Evolutionary conservation across 164 flowering plant species (phyloP), one percentile per base, ranked within the genome.

Genomic region (Santalum album): DNA sequence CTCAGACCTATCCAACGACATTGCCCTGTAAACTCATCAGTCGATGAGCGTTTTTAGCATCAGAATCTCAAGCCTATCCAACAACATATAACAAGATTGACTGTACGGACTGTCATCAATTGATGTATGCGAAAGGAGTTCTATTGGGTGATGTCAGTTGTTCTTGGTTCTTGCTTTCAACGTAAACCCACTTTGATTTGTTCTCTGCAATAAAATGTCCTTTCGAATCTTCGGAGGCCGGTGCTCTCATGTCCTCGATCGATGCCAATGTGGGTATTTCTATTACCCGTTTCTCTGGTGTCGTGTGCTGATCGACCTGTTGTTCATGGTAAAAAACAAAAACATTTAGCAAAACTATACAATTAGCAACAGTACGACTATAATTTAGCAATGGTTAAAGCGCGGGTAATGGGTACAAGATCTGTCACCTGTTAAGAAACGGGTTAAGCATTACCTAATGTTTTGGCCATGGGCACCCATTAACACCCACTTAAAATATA

Each of bases 211-310:
- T 68, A 48, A 48, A 51, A 12, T 66, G 62, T 45, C 56, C 71
- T 51, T 6, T 20, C 25, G 58, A 49, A 45, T 66, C 56, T 42
- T 66, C 67, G 2, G 52, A 23, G 22, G 65, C 36, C 12, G 68
- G 61, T 44, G 80, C 68, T 57, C 78, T 75, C 79, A 83, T 59
- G 58, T 70, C 80, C 61, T 84, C 91, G 38, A 84, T 80, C 39
- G 82, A 77, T 49, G 68, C 74, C 68, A 82, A 27, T 43, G 78
- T 77, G 0, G 96, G 96, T 20, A 84, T 72, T 12, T 18, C 25
- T 35, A 82, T 62, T 26, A 19, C 67, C 61, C 69, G 72, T 56
- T 66, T 78, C 63, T 51, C 63, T 3, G 77, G 75, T 7, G 72
- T 66, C 38, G 55, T 38, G 22, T 62, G 23, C 40, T 57, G 46